Base-by-base conservation (phyloP, 192 early-diverging fungal genomes). In the Umbelopsis sp. region DNA sequence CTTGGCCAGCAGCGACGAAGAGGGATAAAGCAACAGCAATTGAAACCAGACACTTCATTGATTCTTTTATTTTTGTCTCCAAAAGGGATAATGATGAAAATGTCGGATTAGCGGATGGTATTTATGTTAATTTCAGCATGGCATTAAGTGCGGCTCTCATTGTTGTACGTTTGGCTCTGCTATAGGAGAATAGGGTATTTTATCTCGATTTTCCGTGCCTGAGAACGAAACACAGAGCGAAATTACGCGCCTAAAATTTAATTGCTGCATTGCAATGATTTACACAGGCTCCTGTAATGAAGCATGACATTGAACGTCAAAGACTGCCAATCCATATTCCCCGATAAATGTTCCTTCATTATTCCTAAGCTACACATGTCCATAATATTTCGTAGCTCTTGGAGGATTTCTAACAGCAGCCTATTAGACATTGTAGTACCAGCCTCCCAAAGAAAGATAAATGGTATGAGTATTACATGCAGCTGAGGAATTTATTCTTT, bases 1-100 rank as follows among this genome's bases (percentile, higher is more conserved):
- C 71, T 16, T 66, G 62, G 29, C 32, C 45, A 53, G 65, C 41
- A 21, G 62, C 38, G 20, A n/a, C 49, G 12, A 73, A 66, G 38
- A 67, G 21, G n/a, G 65, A 26, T 17, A 62, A 31, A 21, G 41
- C 65, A 54, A 51, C 38, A 32, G 66, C 38, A 10, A 66, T n/a
- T 43, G 72, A 43, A 26, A 41, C 49, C 44, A 67, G n/a, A 21
- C 22, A 16, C 38, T 31, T 45, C 66, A 68, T 41, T 41, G 12
- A 6, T 41, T 11, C 12, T 41, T 6, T 41, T 41, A 0, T 41
- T 11, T 41, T 41, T 31, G 43, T 24, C 29, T 20, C 17, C 3
- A 26, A 20, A 24, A n/a, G n/a, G 45, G 3, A 10, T 49, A 11
- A 20, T 62, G 8, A 26, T 34, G 14, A 26, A 32, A 45, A 74